Base-by-base conservation (phyloP, 129 eudicot genomes). In the Lonicera japonica region DNA sequence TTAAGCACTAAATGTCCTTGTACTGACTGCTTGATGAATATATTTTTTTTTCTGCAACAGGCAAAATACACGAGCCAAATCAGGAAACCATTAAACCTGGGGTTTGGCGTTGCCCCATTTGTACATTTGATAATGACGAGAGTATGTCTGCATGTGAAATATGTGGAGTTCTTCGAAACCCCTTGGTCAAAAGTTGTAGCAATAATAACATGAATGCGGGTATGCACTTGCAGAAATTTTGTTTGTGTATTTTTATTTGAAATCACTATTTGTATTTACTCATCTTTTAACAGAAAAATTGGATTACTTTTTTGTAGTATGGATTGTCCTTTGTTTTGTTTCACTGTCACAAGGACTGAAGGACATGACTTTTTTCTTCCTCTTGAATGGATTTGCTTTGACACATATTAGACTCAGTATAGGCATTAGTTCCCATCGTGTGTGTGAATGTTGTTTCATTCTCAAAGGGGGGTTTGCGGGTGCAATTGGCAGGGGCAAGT, bases 51-150 rank as follows among this genome's bases (percentile, higher is more conserved):
- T 25, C 22, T 43, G 60, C 25, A 22, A 73, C 64, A 85, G 87
- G 67, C n/a, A 29, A 59, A 25, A 59, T 53, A 55, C 45, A 75
- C 16, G 70, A 40, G 48, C 70, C 75, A 25, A 72, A 69, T 43
- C 70, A 80, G 56, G 82, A 76, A 60, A 56, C 21, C 16, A 53
- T 24, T 38, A 69, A 66, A 58, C 21, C 75, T 71, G 88, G 82
- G 60, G 83, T 85, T 50, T 94, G 99, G 99, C 65, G 87, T 22
- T 94, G 96, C 71, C 90, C 89, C 45, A 83, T 88, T 22, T 94
- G 99, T 70, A 94, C 99, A 57, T 94, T 58, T 68, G 96, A 94
- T 70, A 94, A 94, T 48, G 95, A 85, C 54, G 96, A 94, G 19
- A 61, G 65, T 54, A 83, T 85, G 95, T 74, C 85, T 61, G 74